Base-by-base conservation (phyloP, 805 yeast genomes). In the Diddensiella santjacobensis region DNA sequence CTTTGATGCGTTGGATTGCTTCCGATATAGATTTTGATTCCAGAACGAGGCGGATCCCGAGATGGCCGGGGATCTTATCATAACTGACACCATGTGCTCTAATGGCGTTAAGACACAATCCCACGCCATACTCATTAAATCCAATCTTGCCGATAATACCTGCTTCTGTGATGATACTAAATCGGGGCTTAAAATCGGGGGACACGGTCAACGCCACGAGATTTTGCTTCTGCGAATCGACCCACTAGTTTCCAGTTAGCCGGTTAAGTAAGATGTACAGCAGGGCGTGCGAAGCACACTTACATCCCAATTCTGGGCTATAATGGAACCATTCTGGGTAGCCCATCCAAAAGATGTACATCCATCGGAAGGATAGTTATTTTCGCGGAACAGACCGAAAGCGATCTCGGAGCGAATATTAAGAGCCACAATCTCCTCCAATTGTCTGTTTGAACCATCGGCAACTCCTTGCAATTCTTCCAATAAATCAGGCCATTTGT, bases 281-380 rank as follows among this genome's bases (percentile, higher is more conserved):
- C n/a, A n/a, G n/a, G n/a, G n/a, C n/a, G n/a, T n/a, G n/a, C n/a
- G n/a, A n/a, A n/a, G n/a, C n/a, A 13, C 13, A 26, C 31, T 26
- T 26, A 26, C 31, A 53, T 71, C 75, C 75, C 75, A 71, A 51
- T 70, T 71, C 55, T 71, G 75, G 22, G 50, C 67, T 56, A 53
- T 60, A 57, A 52, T 54, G 36, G 35, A 54, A 53, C 33, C 63
- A 55, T 30, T 62, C 47, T 31, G 54, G 11, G 33, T 40, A 17
- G 47, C 60, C 58, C 54, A 57, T 33, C 55, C 68, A 60, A 50
- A 61, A 49, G 55, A 66, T 1, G 74, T 70, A 48, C 75, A 71
- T 1, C 75, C 74, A 50, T 71, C 75, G 2, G 66, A 44, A 3
- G 42, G 50, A 26, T 26, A 26, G 2, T 45, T 30, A 5, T 44